A percentile compares a stretch with the other conserved stretches of the same genome.
phyloP scores from a whole-genome alignment of 108 stramenopile species.

The Nitzschia inconspicua region DNA sequence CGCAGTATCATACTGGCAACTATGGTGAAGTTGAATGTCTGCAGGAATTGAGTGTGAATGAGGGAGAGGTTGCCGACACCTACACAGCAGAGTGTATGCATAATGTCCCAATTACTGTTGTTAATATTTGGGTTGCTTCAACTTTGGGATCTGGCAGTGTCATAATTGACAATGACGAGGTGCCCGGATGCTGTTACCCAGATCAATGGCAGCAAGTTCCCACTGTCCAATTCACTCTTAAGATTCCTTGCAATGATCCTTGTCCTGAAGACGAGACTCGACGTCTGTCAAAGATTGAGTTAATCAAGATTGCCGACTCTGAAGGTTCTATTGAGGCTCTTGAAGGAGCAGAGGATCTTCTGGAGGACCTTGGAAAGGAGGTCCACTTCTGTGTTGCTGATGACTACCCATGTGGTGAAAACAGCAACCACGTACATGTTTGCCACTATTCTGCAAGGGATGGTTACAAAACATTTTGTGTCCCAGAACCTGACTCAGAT shows the following conservation, averaged over 20 bases:
- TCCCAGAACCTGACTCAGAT: constrained; percentile 41
- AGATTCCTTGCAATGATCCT: constrained; percentile 7
- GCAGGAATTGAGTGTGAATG: constrained; percentile 6
- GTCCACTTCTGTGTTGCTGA: constrained; percentile 26
- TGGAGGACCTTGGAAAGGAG: background rate
- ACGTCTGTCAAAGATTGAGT: background rate
- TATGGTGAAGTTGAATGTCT: constrained; percentile 15
- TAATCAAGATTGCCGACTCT: background rate
- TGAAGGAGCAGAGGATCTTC: background rate
- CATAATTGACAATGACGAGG: constrained; percentile 1
- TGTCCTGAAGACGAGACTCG: constrained; percentile 12
- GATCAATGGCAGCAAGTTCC: background rate
- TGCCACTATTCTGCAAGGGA: constrained; percentile 35
- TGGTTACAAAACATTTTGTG: constrained; percentile 47
- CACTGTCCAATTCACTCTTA: constrained; percentile 18
- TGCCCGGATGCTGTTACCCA: constrained; percentile 18
- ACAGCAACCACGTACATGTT: constrained; percentile 30
- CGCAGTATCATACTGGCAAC: constrained; percentile 3
- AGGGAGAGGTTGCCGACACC: background rate
- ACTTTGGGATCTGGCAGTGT: background rate
- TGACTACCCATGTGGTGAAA: constrained; percentile 40
- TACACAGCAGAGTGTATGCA: constrained; percentile 8
- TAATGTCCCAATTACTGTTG: background rate
- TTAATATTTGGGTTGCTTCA: background rate
- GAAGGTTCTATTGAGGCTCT: background rate